Evolutionary conservation across 2,329 filamentous ascomycete genomes (phyloP), one percentile per base, ranked within the genome.

Genomic region (Paramyrothecium roridum): DNA sequence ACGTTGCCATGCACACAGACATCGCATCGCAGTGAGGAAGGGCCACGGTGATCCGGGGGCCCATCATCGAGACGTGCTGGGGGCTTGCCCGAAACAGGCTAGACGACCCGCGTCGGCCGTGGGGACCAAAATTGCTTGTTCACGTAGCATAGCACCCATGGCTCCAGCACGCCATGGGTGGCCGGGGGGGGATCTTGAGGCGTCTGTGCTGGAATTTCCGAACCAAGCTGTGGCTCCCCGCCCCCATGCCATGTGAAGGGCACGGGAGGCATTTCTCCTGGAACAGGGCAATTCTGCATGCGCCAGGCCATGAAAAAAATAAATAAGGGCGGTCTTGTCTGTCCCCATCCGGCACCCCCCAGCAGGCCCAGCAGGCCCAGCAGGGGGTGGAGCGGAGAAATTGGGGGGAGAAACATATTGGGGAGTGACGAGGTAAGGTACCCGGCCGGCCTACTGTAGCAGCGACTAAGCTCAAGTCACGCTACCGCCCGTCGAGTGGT

Each of bases 401-500:
- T n/a, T n/a, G n/a, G n/a, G n/a, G n/a, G n/a, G n/a, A n/a, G n/a
- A n/a, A n/a, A n/a, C n/a, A n/a, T n/a, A n/a, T n/a, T n/a, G n/a
- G 26, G 26, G 26, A 30, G 26, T 4, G 26, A 30, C 6, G 10
- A 4, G 4, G 26, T 10, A 10, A 30, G 26, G 26, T 30, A 30
- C 26, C 26, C 26, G 26, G 26, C 6, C 26, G 26, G 26, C 6
- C n/a, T 30, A 10, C 26, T 30, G 26, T 30, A 30, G 26, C 26
- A 30, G 26, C 26, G 26, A 30, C 26, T 30, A 30, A 30, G 10
- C 4, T 30, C n/a, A 43, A 43, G 37, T 16, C 37, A 43, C 37
- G 13, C n/a, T 43, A 19, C 13, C 37, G 7, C 37, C 37, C 13
- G 4, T 17, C n/a, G 62, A 65, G 68, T 75, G 69, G 70, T 75